Conservation (phyloP, 1,139 yeast genomes). For the Yamadazyma atlantica region DNA sequence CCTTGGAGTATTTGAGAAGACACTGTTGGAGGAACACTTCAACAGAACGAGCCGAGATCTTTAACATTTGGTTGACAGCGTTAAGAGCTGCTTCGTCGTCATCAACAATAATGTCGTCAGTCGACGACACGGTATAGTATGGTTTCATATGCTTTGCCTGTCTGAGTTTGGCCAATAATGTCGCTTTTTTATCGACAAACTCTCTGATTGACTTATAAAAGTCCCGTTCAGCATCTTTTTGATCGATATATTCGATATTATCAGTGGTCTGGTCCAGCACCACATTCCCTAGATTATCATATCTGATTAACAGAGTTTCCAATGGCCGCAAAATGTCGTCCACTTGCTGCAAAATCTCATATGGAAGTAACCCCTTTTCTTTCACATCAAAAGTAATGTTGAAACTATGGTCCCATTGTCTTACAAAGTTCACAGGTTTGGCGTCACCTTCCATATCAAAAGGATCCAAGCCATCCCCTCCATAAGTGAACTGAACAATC, state of each 20-base stretch:
- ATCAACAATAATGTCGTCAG: conserved; percentile 35
- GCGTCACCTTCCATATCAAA: conserved; percentile 99
- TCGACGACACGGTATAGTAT: conserved; percentile 39
- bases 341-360: conserved; percentile 57
- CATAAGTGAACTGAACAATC: conserved; percentile 95
- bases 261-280: conserved; percentile 40
- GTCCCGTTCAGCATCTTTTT: conserved; percentile 80
- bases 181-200: conserved; percentile 59
- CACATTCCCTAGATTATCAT: conserved; percentile 70
- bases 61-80: conserved; percentile 72
- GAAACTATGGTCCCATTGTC: conserved; percentile 94
- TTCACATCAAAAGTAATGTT: conserved; percentile 63
- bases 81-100: conserved; percentile 45
- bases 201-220: conserved; percentile 74
- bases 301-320: conserved; percentile 58
- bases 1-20: conserved; percentile 77
- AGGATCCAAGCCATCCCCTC: conserved; percentile 99
- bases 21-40: conserved; percentile 74
- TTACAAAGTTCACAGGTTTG: conserved; percentile 84
- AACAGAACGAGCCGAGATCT: conserved; percentile 63
- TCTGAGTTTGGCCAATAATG: conserved; percentile 56
- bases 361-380: conserved; percentile 68
- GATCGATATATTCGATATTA: conserved; percentile 68
- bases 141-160: conserved; percentile 46
- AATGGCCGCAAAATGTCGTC: conserved; percentile 60